Percentiles rank a stretch among this genome's conserved stretches.
Conservation (phyloP, 2,329 filamentous ascomycete genomes). For the Sclerotinia spermophila region DNA sequence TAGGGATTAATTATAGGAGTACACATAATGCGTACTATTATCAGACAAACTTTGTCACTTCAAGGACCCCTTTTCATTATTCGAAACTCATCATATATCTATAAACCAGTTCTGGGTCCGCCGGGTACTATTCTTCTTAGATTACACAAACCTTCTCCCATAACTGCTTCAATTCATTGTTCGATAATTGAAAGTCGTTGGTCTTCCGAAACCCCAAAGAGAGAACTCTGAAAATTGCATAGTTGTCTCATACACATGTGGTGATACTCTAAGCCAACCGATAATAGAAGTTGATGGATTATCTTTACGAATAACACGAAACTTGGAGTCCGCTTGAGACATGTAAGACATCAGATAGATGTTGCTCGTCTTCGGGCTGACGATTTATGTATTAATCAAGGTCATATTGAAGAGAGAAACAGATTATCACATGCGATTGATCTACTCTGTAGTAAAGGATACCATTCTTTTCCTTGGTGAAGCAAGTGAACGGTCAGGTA, state of each 20-base stretch:
- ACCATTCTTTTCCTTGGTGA: background rate
- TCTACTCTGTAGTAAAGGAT: background rate
- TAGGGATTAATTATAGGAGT: background rate
- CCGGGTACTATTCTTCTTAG: background rate
- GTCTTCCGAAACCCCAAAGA: background rate
- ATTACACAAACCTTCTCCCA: background rate
- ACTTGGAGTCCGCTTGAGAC: background rate
- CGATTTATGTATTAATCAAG: constrained; percentile 1
- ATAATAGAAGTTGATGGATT: background rate
- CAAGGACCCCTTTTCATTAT: background rate
- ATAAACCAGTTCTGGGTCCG: background rate
- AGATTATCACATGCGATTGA: background rate
- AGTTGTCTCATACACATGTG: background rate
- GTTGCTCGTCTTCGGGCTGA: background rate
- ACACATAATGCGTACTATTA: background rate
- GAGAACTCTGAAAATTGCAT: background rate
- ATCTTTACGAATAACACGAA: background rate
- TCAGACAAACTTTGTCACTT: background rate
- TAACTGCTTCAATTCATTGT: background rate
- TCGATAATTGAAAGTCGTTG: background rate
- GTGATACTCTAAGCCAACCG: background rate
- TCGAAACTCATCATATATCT: background rate
- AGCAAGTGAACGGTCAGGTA: background rate
- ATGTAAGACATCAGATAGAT: background rate
- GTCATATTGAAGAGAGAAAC: background rate